Evolutionary conservation across 352 stramenopile species (phyloP).

Genomic region (Globisporangium middletonii): DNA sequence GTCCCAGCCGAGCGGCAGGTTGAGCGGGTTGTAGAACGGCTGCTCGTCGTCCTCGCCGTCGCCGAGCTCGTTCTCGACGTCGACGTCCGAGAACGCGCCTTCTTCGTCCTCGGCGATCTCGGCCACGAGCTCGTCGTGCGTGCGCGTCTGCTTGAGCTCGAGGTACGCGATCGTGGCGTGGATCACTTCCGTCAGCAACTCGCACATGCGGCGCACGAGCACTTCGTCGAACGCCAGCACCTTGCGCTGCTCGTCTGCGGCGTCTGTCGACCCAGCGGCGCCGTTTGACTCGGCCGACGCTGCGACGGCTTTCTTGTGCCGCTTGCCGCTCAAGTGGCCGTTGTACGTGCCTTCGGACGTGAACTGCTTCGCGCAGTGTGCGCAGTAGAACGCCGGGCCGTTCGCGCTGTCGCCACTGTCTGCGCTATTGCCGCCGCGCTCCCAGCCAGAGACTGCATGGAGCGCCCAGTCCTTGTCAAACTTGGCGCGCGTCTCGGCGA

Average conservation of each 20-base stretch:
- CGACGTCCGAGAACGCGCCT: conserved; percentile 73
- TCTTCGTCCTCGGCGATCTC: conserved; percentile 87
- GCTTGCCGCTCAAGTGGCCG: conserved; percentile 71
- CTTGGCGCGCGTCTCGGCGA: conserved; percentile 72
- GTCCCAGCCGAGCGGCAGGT: conserved; percentile 97
- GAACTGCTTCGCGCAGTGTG: conserved; percentile 68
- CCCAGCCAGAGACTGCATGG: conserved; percentile 52
- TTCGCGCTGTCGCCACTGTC: conserved; percentile 5
- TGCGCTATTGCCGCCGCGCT: conserved; percentile 8
- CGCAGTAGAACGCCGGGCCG: conserved; percentile 37
- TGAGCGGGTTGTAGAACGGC: conserved; percentile 98
- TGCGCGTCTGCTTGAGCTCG: conserved; percentile 85
- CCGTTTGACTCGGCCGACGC: conserved; percentile 6
- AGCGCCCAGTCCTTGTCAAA: conserved; percentile 83
- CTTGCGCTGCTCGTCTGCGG: conserved; percentile 26
- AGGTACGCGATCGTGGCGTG: conserved; percentile 82
- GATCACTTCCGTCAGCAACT: conserved; percentile 78
- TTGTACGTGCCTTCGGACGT: conserved; percentile 66
- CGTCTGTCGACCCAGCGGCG: too few species aligned
- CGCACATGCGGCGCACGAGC: conserved; percentile 61
- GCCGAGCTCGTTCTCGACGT: conserved; percentile 56
- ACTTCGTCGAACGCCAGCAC: conserved; percentile 66
- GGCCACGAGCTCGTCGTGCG: conserved; percentile 80
- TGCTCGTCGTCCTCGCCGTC: conserved; percentile 93
- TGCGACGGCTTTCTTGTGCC: conserved; percentile 59